Evolutionary conservation across 192 early-diverging fungal genomes (phyloP).

Genomic region (Coemansia furcata): DNA sequence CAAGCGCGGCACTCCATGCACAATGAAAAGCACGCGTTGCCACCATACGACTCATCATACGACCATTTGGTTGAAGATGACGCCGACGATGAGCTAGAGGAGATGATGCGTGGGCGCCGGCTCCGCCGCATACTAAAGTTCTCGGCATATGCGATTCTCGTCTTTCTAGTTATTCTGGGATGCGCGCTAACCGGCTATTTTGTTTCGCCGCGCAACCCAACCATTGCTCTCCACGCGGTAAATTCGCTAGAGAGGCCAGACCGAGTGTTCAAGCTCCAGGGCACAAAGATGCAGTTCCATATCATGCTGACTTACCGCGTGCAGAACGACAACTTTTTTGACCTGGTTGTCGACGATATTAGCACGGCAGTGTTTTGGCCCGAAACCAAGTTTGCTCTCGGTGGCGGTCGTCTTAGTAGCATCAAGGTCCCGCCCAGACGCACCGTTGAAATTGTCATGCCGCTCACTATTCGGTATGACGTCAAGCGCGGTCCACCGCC

Average conservation of each 20-base stretch:
- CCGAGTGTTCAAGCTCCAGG: slow-evolving; percentile 43
- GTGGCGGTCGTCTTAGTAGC: slow-evolving; percentile 43
- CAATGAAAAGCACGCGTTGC: slow-evolving; percentile 32
- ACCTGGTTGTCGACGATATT: slow-evolving; percentile 40
- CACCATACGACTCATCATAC: slow-evolving; percentile 27
- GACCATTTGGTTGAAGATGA: slow-evolving; percentile 14
- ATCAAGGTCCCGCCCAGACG: slow-evolving; percentile 37
- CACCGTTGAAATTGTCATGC: slow-evolving; percentile 40
- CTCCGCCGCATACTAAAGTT: slow-evolving; percentile 30
- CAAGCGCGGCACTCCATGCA: slow-evolving; percentile 6
- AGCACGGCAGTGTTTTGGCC: slow-evolving; percentile 51
- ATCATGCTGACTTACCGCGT: slow-evolving; percentile 44
- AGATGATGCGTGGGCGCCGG: slow-evolving; percentile 31
- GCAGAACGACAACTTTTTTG: slow-evolving; percentile 51
- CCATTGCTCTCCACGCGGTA: slow-evolving; percentile 28
- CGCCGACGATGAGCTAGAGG: slow-evolving; percentile 35
- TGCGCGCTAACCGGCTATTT: slow-evolving; percentile 37
- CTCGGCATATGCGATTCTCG: slow-evolving; percentile 16
- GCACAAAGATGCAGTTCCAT: slow-evolving; percentile 50
- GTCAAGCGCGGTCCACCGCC: slow-evolving; percentile 51
- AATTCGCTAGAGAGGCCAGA: slow-evolving; percentile 24
- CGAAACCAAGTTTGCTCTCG: slow-evolving; percentile 52
- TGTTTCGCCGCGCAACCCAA: slow-evolving; percentile 30
- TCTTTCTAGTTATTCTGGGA: slow-evolving; percentile 14
- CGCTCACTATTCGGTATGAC: slow-evolving; percentile 43